Evolutionary conservation across 441 rosid genomes (phyloP), one percentile per base, ranked within the genome.

Genomic region (Arabidopsis hybrid): DNA sequence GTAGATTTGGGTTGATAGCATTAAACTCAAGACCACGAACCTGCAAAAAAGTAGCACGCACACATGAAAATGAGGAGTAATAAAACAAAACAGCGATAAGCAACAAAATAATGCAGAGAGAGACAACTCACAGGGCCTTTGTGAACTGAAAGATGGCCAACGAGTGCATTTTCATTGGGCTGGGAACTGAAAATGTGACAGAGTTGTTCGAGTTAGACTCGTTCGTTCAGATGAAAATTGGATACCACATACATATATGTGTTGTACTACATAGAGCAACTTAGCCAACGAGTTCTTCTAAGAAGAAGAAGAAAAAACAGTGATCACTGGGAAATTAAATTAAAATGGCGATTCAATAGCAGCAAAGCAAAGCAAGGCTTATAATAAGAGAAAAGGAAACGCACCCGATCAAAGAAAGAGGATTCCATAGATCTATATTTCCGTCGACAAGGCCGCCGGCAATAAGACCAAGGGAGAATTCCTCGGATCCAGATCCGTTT

Each of bases 391-490:
- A 53, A 31, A 7, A 50, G 73, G 26, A 68, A 40, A 67, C 62
- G 82, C 82, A 93, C 99, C 90, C 79, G 89, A 92, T 87, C 86
- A 96, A 67, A 60, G 86, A 63, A 34, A 76, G 79, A 2, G 98
- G 99, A 75, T 93, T 93, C 99, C 97, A 93, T 10, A 96, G 69
- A 84, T 83, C 96, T 67, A 96, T 93, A 70, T 49, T 89, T 18
- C 99, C 98, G 67, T 93, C 99, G 49, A 91, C 95, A 17, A 91
- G 97, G 11, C 99, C 99, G 40, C 99, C 99, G 5, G 99, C 98
- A 65, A 96, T 83, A 17, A 96, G 83, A 35, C 99, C 99, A 4
- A 91, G 89, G 60, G 87, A 72, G 62, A 86, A 91, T 51, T 86
- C 83, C 11, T 93, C 96, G 32, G 95, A 90, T 55, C 89, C 88